Conservation (phyloP, 2,329 filamentous ascomycete genomes). For the Colletotrichum acutatum region DNA sequence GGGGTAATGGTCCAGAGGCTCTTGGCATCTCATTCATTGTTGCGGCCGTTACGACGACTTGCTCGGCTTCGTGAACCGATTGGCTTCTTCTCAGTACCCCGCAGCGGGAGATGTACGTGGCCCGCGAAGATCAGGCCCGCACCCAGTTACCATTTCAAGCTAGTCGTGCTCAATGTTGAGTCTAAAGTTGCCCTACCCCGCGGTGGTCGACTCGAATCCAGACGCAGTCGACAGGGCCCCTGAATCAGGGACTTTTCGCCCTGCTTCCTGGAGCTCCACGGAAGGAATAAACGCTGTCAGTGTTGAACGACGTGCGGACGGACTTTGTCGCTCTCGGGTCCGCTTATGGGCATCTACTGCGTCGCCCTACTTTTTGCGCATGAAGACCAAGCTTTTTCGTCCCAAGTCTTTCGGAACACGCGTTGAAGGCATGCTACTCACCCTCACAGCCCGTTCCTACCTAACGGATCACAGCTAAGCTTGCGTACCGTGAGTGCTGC, state of each 20-base stretch:
- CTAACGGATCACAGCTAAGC: background rate
- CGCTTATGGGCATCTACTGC: background rate
- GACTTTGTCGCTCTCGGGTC: background rate
- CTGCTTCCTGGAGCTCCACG: background rate
- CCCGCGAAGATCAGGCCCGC: background rate
- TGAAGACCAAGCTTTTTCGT: background rate
- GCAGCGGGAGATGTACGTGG: slow-evolving; percentile 29
- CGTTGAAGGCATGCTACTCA: background rate
- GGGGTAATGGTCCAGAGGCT: slow-evolving; percentile 4
- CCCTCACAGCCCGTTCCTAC: background rate
- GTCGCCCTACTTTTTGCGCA: background rate
- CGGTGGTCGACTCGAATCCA: background rate
- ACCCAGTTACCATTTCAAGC: background rate
- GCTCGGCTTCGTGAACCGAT: background rate
- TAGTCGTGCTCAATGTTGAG: background rate
- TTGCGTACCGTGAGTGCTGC: background rate
- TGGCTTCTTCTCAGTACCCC: background rate
- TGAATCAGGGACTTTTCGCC: background rate
- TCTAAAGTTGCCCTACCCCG: slow-evolving; percentile 15
- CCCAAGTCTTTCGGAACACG: background rate
- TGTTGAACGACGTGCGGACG: background rate
- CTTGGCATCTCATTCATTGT: slow-evolving; percentile 11
- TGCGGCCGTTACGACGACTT: background rate
- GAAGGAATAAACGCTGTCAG: slow-evolving; percentile 22
- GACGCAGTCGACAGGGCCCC: background rate